Evolutionary conservation across 2,329 filamentous ascomycete genomes (phyloP).

Genomic region (Fusarium sarcochroum): DNA sequence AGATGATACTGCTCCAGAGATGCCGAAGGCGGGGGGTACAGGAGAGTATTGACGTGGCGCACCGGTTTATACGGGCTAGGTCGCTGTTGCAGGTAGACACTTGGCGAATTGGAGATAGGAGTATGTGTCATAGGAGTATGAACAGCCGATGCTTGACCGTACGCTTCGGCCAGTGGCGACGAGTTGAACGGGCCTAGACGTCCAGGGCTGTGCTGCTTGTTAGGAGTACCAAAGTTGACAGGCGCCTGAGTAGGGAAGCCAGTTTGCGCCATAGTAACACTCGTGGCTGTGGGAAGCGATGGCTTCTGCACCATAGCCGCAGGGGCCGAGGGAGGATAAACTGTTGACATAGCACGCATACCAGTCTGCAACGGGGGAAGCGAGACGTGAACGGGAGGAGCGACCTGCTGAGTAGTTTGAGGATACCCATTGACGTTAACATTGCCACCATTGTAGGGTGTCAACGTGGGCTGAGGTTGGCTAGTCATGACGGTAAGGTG

Average conservation of each 20-base stretch:
- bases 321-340: slow-evolving; percentile 75
- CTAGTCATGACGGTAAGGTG: slow-evolving; percentile 77
- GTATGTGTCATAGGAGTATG: slow-evolving; percentile 72
- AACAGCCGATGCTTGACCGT: slow-evolving; percentile 64
- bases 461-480: slow-evolving; percentile 41
- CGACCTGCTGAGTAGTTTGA: slow-evolving; percentile 48
- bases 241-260: slow-evolving; percentile 51
- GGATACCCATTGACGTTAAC: slow-evolving; percentile 58
- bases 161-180: slow-evolving; percentile 77
- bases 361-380: slow-evolving; percentile 73
- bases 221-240: slow-evolving; percentile 64
- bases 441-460: slow-evolving; percentile 51
- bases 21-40: slow-evolving; percentile 86
- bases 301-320: slow-evolving; percentile 57
- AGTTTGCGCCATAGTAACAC: slow-evolving; percentile 41
- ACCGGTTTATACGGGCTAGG: slow-evolving; percentile 94
- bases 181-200: slow-evolving; percentile 67
- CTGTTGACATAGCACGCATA: slow-evolving; percentile 81
- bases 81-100: slow-evolving; percentile 87
- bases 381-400: slow-evolving; percentile 60
- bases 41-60: slow-evolving; percentile 88
- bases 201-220: slow-evolving; percentile 67
- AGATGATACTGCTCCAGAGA: slow-evolving; percentile 83
- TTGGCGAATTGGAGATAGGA: slow-evolving; percentile 85
- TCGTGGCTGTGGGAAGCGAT: slow-evolving; percentile 43